A percentile compares a stretch with the other conserved stretches of the same genome.
Evolutionary conservation across 352 stramenopile genomes (phyloP).

Genomic region (Phytopythium montanum): DNA sequence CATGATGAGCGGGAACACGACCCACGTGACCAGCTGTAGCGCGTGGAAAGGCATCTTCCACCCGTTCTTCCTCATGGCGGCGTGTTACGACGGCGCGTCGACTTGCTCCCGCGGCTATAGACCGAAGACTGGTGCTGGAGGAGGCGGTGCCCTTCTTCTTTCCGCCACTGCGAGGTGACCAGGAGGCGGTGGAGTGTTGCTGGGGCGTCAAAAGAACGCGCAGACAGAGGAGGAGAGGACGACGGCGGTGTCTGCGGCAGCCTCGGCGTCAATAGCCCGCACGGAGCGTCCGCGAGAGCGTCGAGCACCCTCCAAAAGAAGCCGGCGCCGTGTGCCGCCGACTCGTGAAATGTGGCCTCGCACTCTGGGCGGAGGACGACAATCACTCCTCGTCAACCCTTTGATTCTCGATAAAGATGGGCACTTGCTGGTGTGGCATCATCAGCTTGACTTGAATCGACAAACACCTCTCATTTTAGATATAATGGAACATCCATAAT

Average conservation of each 20-base stretch:
- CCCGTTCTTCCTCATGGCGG: slow-evolving; percentile 63
- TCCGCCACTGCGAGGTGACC: not conserved
- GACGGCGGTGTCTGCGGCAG: not conserved
- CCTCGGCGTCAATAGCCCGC: slow-evolving; percentile 1
- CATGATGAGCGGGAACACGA: slow-evolving; percentile 79
- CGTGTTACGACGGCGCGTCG: not conserved
- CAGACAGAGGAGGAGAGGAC: not conserved
- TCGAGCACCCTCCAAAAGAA: slow-evolving; percentile 1
- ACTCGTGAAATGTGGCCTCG: not conserved
- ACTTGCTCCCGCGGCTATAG: not conserved
- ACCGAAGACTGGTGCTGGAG: not conserved
- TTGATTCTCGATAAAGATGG: not conserved
- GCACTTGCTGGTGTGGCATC: not conserved
- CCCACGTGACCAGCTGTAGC: slow-evolving; percentile 79
- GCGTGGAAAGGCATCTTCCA: slow-evolving; percentile 81
- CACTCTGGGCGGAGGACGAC: not conserved
- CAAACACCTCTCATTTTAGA: not conserved
- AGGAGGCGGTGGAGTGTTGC: not conserved
- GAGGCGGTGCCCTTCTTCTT: not conserved
- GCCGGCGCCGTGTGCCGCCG: not conserved
- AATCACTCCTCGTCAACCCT: not conserved
- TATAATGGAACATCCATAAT: not conserved
- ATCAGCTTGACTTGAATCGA: not conserved
- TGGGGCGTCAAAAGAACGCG: not conserved
- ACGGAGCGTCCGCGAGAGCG: not conserved